Conservation (phyloP, 495 filamentous ascomycete genomes). For the Xylaria sp. region DNA sequence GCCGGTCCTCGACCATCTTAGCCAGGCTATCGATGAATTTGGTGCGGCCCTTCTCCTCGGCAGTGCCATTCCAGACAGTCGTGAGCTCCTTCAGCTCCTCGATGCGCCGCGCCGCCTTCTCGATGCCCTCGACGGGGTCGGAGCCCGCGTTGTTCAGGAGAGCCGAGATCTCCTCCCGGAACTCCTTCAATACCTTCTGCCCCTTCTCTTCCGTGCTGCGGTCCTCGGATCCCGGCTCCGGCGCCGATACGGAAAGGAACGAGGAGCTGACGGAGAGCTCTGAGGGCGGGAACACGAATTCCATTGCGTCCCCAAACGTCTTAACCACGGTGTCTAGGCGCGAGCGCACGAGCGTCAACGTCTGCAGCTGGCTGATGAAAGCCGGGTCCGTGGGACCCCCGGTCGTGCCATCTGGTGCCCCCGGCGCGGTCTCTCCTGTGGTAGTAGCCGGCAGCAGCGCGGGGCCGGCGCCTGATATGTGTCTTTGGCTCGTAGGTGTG, state of each 20-base stretch:
- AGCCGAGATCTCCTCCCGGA: slow-evolving; percentile 73
- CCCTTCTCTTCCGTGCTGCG: slow-evolving; percentile 79
- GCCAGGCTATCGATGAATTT: slow-evolving; percentile 83
- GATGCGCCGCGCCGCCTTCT: slow-evolving; percentile 74
- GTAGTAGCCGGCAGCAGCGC: slow-evolving; percentile 27
- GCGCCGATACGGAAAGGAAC: slow-evolving; percentile 81
- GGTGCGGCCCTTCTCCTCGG: slow-evolving; percentile 84
- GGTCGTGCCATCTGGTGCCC: background rate
- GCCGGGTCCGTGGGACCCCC: slow-evolving; percentile 60
- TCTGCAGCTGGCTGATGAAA: slow-evolving; percentile 79
- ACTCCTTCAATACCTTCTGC: slow-evolving; percentile 70
- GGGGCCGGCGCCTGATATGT: slow-evolving; percentile 33
- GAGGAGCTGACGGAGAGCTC: slow-evolving; percentile 74
- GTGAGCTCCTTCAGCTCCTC: slow-evolving; percentile 74
- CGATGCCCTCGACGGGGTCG: slow-evolving; percentile 62
- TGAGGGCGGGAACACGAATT: slow-evolving; percentile 87
- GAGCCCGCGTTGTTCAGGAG: slow-evolving; percentile 62
- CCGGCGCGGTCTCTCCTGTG: slow-evolving; percentile 27
- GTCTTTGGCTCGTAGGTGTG: slow-evolving; percentile 37
- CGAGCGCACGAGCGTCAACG: slow-evolving; percentile 78
- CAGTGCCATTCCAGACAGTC: slow-evolving; percentile 89
- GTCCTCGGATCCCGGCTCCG: slow-evolving; percentile 67
- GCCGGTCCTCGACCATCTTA: slow-evolving; percentile 64
- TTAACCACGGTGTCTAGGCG: slow-evolving; percentile 85
- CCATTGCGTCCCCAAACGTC: slow-evolving; percentile 91